phyloP scores from a whole-genome alignment of 2,329 filamentous ascomycete genomes.

The Alternaria longipes region DNA sequence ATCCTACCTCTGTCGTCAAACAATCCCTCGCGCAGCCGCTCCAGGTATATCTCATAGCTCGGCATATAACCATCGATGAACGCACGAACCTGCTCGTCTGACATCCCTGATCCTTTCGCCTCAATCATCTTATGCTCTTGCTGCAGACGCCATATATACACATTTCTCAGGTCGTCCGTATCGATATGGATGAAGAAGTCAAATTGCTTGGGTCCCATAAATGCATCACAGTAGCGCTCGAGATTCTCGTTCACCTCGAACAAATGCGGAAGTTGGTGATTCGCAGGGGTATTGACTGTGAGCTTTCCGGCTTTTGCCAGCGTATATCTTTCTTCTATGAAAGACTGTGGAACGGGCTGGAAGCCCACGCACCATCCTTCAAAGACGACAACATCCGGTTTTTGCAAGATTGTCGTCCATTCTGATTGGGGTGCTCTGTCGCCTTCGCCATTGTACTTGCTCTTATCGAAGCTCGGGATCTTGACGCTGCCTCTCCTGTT shows the following conservation, averaged over 20 bases:
- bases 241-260: conserved; percentile 68
- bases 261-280: conserved; percentile 65
- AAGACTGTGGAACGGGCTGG: conserved; percentile 66
- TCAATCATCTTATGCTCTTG: conserved; percentile 77
- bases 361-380: conserved; percentile 95
- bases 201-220: conserved; percentile 56
- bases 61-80: conserved; percentile 74
- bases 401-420: conserved; percentile 69
- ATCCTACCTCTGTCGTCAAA: conserved; percentile 59
- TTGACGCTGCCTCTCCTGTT: conserved; percentile 59
- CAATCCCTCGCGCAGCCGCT: conserved; percentile 59
- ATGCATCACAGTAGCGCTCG: conserved; percentile 59
- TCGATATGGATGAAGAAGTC: conserved; percentile 75
- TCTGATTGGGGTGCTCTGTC: conserved; percentile 71
- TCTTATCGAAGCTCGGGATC: conserved; percentile 86
- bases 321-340: conserved; percentile 64
- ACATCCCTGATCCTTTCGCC: conserved; percentile 79
- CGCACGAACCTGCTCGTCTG: conserved; percentile 76
- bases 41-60: conserved; percentile 66
- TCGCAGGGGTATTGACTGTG: conserved; percentile 58
- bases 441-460: conserved; percentile 76
- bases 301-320: conserved; percentile 61
- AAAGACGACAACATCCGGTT: conserved; percentile 75
- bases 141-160: conserved; percentile 85
- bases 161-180: conserved; percentile 75